These are phyloP conservation scores for Ascochyta pisi DNA, from an alignment of 2,329 filamentous ascomycete genomes.

Conservation along the genomic window DNA sequence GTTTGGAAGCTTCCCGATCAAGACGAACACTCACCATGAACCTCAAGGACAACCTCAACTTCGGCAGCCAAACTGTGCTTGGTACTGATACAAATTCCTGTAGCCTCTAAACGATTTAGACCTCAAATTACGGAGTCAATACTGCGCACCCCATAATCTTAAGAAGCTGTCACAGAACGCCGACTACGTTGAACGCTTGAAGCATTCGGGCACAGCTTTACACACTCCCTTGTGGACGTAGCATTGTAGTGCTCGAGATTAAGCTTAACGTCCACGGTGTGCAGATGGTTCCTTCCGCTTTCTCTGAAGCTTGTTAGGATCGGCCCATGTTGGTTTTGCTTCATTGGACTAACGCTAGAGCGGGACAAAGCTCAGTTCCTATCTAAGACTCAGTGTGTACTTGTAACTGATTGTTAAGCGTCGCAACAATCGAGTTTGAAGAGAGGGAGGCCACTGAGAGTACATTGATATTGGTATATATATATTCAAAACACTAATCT, in stretches of 20 bases:
- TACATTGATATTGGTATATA: background rate
- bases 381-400: too few species aligned
- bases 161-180: background rate
- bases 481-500: rapidly evolving
- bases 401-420: background rate
- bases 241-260: too few species aligned
- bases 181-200: background rate
- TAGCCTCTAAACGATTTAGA: too few species aligned
- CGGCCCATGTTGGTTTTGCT: background rate
- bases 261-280: background rate
- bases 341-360: background rate
- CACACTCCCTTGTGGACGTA: background rate
- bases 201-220: background rate
- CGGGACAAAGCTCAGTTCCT: constrained; percentile 1
- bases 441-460: too few species aligned
- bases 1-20: constrained; percentile 20
- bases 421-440: too few species aligned
- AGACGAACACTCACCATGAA: background rate
- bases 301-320: background rate
- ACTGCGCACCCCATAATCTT: background rate
- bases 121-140: too few species aligned
- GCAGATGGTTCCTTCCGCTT: background rate
- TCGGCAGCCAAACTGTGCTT: background rate
- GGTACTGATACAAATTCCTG: too few species aligned
- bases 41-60: background rate